phyloP scores from a whole-genome alignment of 176 grass and related monocot genomes.

The Carex littledalei region DNA sequence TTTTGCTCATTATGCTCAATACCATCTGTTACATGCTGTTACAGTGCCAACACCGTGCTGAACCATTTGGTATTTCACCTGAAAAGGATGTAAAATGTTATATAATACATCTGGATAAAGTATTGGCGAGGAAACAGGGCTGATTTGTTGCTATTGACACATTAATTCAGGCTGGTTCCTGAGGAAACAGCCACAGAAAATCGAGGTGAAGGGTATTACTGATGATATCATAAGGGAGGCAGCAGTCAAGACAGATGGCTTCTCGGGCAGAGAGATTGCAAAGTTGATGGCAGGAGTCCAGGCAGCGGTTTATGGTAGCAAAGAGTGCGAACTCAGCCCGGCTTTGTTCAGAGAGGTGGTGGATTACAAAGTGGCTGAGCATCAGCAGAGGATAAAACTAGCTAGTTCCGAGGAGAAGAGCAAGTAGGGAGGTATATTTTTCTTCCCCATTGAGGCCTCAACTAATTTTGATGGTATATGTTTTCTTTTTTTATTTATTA shows the following conservation, averaged over 20 bases:
- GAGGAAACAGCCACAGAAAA: conserved; percentile 60
- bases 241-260: conserved; percentile 72
- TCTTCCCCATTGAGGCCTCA: background rate
- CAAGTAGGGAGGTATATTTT: conserved; percentile 25
- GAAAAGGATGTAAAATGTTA: background rate
- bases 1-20: background rate
- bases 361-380: conserved; percentile 92
- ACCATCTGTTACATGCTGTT: background rate
- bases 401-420: conserved; percentile 38
- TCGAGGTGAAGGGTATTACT: conserved; percentile 72
- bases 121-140: background rate
- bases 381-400: conserved; percentile 80
- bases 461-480: conserved; percentile 18
- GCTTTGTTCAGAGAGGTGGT: conserved; percentile 84
- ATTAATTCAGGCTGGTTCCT: conserved; percentile 31
- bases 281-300: conserved; percentile 87
- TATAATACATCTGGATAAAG: background rate
- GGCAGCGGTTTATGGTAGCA: conserved; percentile 81
- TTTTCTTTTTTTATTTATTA: background rate
- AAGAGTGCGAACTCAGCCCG: conserved; percentile 69
- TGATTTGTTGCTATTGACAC: background rate
- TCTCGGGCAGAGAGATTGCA: conserved; percentile 94
- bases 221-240: conserved; percentile 77
- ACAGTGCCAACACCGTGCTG: too few relatives aligned
- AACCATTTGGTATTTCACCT: conserved; percentile 4